These are phyloP conservation scores for Populus trichocarpa DNA, from an alignment of 441 rosid genomes.

Conservation along the genomic window DNA sequence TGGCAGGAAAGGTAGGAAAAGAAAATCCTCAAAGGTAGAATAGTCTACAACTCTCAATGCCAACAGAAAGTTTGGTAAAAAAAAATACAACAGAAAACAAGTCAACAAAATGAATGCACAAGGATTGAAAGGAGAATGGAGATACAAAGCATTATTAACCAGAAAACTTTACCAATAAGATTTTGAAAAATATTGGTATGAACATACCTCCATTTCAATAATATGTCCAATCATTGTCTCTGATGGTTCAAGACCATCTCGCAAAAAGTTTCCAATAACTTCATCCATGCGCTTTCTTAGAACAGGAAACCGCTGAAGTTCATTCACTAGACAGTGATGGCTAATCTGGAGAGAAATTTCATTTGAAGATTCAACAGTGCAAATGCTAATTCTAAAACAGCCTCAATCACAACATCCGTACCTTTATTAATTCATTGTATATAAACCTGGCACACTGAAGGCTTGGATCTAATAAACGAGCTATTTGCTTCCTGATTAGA, in stretches of 20 bases:
- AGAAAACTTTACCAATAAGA: not conserved
- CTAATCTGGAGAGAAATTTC: constrained; percentile 61
- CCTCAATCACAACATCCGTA: constrained; percentile 17
- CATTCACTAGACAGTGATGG: constrained; percentile 71
- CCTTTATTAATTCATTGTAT: constrained; percentile 88
- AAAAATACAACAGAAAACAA: not conserved
- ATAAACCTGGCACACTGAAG: constrained; percentile 96
- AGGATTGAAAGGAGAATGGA: not conserved
- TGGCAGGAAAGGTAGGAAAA: not conserved
- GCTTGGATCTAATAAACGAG: constrained; percentile 89
- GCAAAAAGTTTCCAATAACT: constrained; percentile 80
- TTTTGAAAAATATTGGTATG: not conserved
- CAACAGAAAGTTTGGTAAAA: not conserved
- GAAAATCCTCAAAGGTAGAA: not conserved
- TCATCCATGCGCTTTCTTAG: constrained; percentile 90
- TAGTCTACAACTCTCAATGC: not conserved
- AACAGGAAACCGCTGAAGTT: constrained; percentile 79
- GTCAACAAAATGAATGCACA: not conserved
- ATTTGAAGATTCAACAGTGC: constrained; percentile 5
- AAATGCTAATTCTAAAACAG: not conserved
- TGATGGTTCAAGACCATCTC: constrained; percentile 93
- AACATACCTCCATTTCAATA: constrained; percentile 89
- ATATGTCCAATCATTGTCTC: constrained; percentile 91
- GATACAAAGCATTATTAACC: not conserved
- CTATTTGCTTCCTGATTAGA: constrained; percentile 89